These are phyloP conservation scores for Trichoderma lentiforme DNA, from an alignment of 2,329 filamentous ascomycete genomes.

Conservation along the genomic window DNA sequence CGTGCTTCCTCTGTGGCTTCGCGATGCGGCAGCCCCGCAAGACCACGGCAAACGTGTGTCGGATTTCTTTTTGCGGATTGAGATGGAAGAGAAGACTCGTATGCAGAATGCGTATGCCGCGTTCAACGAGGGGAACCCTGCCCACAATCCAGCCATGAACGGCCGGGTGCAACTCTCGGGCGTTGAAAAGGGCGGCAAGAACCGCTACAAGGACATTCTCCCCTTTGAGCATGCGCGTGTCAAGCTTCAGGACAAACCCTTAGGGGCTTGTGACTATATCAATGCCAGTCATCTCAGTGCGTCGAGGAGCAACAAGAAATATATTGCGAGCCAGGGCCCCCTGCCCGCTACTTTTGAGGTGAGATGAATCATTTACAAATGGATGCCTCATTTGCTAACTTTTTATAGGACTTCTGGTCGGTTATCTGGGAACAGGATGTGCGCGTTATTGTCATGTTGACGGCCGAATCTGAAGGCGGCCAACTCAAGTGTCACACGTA, in stretches of 20 bases:
- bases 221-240: slow-evolving; percentile 94
- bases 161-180: slow-evolving; percentile 72
- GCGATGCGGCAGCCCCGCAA: slow-evolving; percentile 58
- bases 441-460: slow-evolving; percentile 93
- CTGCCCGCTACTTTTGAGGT: slow-evolving; percentile 89
- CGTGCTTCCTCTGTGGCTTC: slow-evolving; percentile 73
- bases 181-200: slow-evolving; percentile 91
- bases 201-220: slow-evolving; percentile 96
- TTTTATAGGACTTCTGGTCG: slow-evolving; percentile 85
- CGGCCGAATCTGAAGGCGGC: slow-evolving; percentile 87
- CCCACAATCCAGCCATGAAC: slow-evolving; percentile 26
- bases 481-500: slow-evolving; percentile 95
- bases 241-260: slow-evolving; percentile 64
- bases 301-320: slow-evolving; percentile 79
- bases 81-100: slow-evolving; percentile 81
- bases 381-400: not conserved
- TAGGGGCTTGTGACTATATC: slow-evolving; percentile 83
- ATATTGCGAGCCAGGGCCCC: slow-evolving; percentile 94
- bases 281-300: slow-evolving; percentile 88
- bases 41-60: slow-evolving; percentile 80
- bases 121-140: slow-evolving; percentile 40
- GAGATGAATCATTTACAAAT: slow-evolving; percentile 32
- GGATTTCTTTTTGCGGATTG: slow-evolving; percentile 78
- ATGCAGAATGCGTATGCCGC: slow-evolving; percentile 75
- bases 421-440: slow-evolving; percentile 96